Conservation (phyloP, 2,329 filamentous ascomycete genomes). For the Ophiostoma sp. region DNA sequence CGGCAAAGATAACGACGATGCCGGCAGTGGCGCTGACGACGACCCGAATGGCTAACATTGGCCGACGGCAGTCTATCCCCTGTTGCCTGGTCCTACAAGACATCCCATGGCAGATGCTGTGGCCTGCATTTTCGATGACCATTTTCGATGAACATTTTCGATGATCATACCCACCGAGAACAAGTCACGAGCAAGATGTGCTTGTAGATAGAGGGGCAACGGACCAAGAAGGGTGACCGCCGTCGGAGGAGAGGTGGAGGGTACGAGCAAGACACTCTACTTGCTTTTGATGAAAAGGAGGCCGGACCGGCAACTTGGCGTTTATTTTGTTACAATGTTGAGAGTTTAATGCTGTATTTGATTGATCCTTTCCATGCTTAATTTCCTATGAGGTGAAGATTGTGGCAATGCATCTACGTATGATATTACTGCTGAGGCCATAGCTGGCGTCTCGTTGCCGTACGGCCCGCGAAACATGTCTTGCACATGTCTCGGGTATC, state of each 20-base stretch:
- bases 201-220: constrained; percentile 52
- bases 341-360: background rate
- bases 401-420: no score
- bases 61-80: constrained; percentile 60
- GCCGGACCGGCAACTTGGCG: background rate
- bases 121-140: no score
- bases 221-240: constrained; percentile 59
- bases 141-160: background rate
- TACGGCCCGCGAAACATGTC: background rate
- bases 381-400: no score
- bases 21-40: constrained; percentile 56
- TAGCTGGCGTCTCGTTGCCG: background rate
- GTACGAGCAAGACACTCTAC: background rate
- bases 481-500: background rate
- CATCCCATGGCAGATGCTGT: background rate
- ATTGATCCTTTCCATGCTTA: background rate
- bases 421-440: background rate
- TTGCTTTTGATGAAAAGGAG: background rate
- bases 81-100: constrained; percentile 57
- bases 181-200: background rate
- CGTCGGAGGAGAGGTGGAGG: constrained; percentile 36
- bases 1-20: constrained; percentile 2
- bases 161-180: background rate
- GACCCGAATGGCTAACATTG: constrained; percentile 58
- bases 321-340: background rate